Percentiles rank a stretch among this genome's conserved stretches.
phyloP scores from a whole-genome alignment of 2,329 filamentous ascomycete genomes.

The Penicillium sp. region DNA sequence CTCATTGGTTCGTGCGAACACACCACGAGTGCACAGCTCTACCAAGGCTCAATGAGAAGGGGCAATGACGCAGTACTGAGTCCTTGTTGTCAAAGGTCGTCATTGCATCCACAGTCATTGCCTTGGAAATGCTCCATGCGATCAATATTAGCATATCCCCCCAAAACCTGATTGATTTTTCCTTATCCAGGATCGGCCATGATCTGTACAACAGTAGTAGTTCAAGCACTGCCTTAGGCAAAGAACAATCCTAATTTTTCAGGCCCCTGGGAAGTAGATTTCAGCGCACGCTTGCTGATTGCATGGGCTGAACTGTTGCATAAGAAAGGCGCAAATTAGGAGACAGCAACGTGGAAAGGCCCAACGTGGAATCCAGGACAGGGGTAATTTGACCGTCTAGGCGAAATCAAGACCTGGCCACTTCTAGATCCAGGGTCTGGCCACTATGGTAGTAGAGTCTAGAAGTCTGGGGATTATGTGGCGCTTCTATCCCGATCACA shows the following conservation, averaged over 20 bases:
- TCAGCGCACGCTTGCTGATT: background rate
- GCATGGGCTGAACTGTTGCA: background rate
- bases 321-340: constrained; percentile 1
- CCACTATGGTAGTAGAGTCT: constrained; percentile 5
- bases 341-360: background rate
- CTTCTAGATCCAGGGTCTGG: constrained; percentile 3
- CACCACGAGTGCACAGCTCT: background rate
- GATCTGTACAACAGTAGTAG: background rate
- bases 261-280: background rate
- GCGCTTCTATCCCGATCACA: background rate
- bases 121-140: background rate
- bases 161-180: background rate
- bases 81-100: background rate
- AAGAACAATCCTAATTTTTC: background rate
- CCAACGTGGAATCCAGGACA: background rate
- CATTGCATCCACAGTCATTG: background rate
- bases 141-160: no score
- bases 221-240: background rate
- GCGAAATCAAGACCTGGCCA: background rate
- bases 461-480: background rate
- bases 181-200: no score
- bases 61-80: no score
- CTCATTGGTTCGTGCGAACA: background rate
- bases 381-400: background rate
- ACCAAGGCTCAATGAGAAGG: no score